Evolutionary conservation across 108 stramenopile species (phyloP).

Genomic region (Schizochytrium sp.): DNA sequence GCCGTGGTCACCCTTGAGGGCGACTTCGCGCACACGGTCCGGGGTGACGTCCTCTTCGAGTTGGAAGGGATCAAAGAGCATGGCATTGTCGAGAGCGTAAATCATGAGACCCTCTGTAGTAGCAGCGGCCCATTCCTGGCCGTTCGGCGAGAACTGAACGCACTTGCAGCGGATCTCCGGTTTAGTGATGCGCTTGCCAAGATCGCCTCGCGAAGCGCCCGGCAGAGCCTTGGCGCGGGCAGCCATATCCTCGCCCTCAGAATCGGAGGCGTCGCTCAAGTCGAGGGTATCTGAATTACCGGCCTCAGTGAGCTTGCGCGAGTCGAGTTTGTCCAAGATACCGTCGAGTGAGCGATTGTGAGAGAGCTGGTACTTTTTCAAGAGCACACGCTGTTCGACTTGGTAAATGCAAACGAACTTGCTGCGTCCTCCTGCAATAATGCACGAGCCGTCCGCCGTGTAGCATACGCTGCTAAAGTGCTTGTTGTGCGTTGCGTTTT

Average conservation of each 20-base stretch:
- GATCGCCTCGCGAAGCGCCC: constrained; percentile 19
- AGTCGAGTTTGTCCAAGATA: constrained; percentile 43
- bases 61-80: constrained; percentile 50
- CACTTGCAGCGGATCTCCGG: constrained; percentile 35
- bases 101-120: constrained; percentile 47
- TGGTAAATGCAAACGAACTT: constrained; percentile 98
- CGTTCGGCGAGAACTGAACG: constrained; percentile 47
- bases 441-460: constrained; percentile 87
- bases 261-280: background rate
- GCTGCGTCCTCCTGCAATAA: constrained; percentile 91
- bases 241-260: constrained; percentile 20
- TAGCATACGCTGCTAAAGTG: constrained; percentile 92
- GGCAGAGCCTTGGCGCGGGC: constrained; percentile 25
- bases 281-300: constrained; percentile 32
- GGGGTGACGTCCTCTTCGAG: constrained; percentile 33
- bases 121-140: constrained; percentile 48
- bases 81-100: constrained; percentile 41
- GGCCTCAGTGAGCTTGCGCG: constrained; percentile 23
- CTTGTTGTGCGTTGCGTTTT: constrained; percentile 75
- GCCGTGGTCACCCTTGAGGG: constrained; percentile 23
- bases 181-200: background rate
- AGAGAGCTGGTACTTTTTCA: constrained; percentile 97
- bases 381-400: constrained; percentile 71
- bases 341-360: constrained; percentile 66
- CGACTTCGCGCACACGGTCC: background rate